A percentile compares a stretch with the other conserved stretches of the same genome.
phyloP scores from a whole-genome alignment of 345 rosid species.

The Cardamine resedifolia region DNA sequence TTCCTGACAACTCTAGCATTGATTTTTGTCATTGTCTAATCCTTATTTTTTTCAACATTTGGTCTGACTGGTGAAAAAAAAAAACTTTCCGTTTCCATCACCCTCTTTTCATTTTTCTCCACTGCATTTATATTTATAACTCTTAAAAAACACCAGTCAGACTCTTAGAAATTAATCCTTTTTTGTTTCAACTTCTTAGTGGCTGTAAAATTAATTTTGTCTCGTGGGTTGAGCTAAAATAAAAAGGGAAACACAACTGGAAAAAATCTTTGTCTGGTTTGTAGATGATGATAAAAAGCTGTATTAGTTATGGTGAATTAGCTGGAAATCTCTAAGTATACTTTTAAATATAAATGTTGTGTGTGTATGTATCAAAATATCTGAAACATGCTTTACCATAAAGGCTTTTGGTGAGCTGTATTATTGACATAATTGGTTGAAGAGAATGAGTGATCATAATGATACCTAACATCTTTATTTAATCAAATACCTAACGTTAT shows the following conservation, averaged over 20 bases:
- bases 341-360: neutral
- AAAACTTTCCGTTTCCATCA: too few relatives aligned
- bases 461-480: slow-evolving; percentile 33
- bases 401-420: slow-evolving; percentile 37
- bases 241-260: slow-evolving; percentile 6
- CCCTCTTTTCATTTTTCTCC: too few relatives aligned
- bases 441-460: slow-evolving; percentile 36
- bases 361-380: slow-evolving; percentile 22
- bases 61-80: too few relatives aligned
- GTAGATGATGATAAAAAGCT: slow-evolving; percentile 23
- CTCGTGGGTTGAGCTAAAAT: neutral
- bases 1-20: slow-evolving; percentile 3
- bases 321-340: slow-evolving; percentile 28
- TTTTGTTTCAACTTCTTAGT: too few relatives aligned
- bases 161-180: too few relatives aligned
- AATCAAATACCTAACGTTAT: slow-evolving; percentile 4
- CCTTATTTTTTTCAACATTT: too few relatives aligned
- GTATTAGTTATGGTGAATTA: slow-evolving; percentile 24
- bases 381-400: slow-evolving; percentile 37
- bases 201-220: neutral
- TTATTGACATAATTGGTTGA: slow-evolving; percentile 20
- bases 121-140: too few relatives aligned
- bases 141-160: too few relatives aligned
- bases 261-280: slow-evolving; percentile 30
- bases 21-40: slow-evolving; percentile 21